Base-by-base conservation (phyloP, 2,329 filamentous ascomycete species). In the Botryotinia narcissicola region DNA sequence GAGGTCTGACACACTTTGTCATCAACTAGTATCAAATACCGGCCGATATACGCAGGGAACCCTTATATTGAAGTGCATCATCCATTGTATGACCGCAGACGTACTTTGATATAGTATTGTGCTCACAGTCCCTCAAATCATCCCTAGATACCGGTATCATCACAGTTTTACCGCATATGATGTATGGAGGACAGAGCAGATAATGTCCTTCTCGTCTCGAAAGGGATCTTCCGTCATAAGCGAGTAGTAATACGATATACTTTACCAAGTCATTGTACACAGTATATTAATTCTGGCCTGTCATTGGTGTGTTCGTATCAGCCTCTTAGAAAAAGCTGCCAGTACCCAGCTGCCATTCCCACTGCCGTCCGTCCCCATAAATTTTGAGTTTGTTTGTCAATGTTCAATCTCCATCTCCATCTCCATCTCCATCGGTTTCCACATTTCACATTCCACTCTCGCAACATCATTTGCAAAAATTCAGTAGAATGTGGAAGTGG, bases 311-410 rank as follows among this genome's bases (percentile, higher is more conserved):
- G 32, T 5, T 54, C 22, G 32, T 12, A 14, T 12, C 3, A 1
- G 25, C 22, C 64, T 40, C 32, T 12, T 35, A 67, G 46, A 67
- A 67, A 54, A n/a, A 37, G 63, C 25, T 67, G 46, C 32, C 4
- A 67, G 18, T 51, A 44, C 37, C 51, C n/a, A 63, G 61, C 40
- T 46, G 2, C 40, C 61, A 63, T 37, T 63, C 22, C 61, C 61
- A 64, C 40, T 64, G 61, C 61, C 61, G 40, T 46, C 61, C n/a
- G 40, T 64, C 61, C 16, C 61, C 61, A 46, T 64, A 64, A 32
- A 46, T 46, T 25, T 46, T 32, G 40, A 64, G 40, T 46, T 32
- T 64, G 61, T 46, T 46, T 64, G 61, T 46, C n/a, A 64, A 46
- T 46, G 40, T 32, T 32, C 40, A 32, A 32, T 46, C 1, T 44